These are phyloP conservation scores for Rutstroemia sp. DNA, from an alignment of 2,329 filamentous ascomycete genomes.

Conservation along the genomic window DNA sequence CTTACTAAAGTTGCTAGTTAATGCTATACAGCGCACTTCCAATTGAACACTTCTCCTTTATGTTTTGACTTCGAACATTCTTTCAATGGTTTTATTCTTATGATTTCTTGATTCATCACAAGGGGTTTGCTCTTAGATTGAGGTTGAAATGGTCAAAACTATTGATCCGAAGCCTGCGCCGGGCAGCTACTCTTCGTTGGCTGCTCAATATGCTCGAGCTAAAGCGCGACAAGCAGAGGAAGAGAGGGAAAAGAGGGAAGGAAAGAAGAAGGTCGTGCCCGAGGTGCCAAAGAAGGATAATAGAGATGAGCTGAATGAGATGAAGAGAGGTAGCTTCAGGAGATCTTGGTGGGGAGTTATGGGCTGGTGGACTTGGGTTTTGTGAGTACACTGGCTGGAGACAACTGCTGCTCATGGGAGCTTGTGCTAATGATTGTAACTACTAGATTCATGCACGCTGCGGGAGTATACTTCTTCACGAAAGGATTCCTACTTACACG, in stretches of 20 bases:
- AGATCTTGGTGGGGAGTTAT: slow-evolving; percentile 27
- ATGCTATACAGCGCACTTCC: neutral
- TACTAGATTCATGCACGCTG: slow-evolving; percentile 52
- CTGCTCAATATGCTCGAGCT: slow-evolving; percentile 28
- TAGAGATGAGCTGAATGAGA: slow-evolving; percentile 24
- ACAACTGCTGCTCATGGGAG: neutral
- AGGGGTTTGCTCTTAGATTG: neutral
- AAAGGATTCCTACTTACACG: slow-evolving; percentile 90
- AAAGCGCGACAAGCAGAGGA: slow-evolving; percentile 26
- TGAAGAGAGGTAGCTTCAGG: slow-evolving; percentile 21
- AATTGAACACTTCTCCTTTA: slow-evolving; percentile 3
- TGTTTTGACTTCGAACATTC: neutral
- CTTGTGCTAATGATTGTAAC: slow-evolving; percentile 14
- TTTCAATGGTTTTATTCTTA: neutral
- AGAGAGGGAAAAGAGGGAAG: slow-evolving; percentile 16
- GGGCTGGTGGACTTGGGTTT: slow-evolving; percentile 27
- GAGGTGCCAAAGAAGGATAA: slow-evolving; percentile 19
- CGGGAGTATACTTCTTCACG: slow-evolving; percentile 87
- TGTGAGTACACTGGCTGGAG: slow-evolving; percentile 21
- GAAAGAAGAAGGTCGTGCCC: slow-evolving; percentile 6
- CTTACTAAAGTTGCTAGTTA: no score
- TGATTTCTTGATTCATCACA: neutral
- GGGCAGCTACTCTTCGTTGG: slow-evolving; percentile 24
- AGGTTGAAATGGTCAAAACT: slow-evolving; percentile 13
- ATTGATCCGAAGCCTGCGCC: slow-evolving; percentile 22